Evolutionary conservation across 2,329 filamentous ascomycete species (phyloP).

Genomic region (Neonectria faginata): DNA sequence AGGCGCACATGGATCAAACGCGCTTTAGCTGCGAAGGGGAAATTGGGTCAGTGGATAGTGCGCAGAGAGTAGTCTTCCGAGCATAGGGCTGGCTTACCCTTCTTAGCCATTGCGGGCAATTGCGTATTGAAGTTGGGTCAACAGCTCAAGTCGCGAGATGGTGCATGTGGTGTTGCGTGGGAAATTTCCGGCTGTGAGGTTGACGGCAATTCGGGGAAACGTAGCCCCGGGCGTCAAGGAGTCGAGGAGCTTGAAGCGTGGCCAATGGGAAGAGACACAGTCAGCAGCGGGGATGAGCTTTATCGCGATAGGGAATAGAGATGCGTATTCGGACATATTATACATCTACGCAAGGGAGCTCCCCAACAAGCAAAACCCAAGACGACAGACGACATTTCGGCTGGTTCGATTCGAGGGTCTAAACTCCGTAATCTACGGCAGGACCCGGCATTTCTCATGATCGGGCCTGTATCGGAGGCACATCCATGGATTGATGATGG

Average conservation of each 20-base stretch:
- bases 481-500: slow-evolving; percentile 7
- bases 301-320: slow-evolving; percentile 29
- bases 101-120: slow-evolving; percentile 45
- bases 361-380: slow-evolving; percentile 5
- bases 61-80: background rate
- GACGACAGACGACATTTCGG: slow-evolving; percentile 9
- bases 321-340: too few species aligned
- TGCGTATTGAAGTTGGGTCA: slow-evolving; percentile 23
- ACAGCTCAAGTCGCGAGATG: slow-evolving; percentile 31
- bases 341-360: slow-evolving; percentile 15
- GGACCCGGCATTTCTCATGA: slow-evolving; percentile 13
- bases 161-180: slow-evolving; percentile 31
- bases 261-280: slow-evolving; percentile 35
- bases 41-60: slow-evolving; percentile 25
- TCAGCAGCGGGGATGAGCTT: slow-evolving; percentile 26
- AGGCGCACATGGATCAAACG: slow-evolving; percentile 94
- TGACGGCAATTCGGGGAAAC: slow-evolving; percentile 36
- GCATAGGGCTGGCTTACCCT: slow-evolving; percentile 32
- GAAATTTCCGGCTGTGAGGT: slow-evolving; percentile 42
- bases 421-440: background rate
- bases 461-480: slow-evolving; percentile 24
- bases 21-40: slow-evolving; percentile 75
- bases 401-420: slow-evolving; percentile 17
- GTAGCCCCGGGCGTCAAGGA: slow-evolving; percentile 28
- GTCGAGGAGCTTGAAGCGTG: too few species aligned